Base-by-base conservation (phyloP, 1,139 yeast species). In the Magnusiomyces tetraspermus region DNA sequence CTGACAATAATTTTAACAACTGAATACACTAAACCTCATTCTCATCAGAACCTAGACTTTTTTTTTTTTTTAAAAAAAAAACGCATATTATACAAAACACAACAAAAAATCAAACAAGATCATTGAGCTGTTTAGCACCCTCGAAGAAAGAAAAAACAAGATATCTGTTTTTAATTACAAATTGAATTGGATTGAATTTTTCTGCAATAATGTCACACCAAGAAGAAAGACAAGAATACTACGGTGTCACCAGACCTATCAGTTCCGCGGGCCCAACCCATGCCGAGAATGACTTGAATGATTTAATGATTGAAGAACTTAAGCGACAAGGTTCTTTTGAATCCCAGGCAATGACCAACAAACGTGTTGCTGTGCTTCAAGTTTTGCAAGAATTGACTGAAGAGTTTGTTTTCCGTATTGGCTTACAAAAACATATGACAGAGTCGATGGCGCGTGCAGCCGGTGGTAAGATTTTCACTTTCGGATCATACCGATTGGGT, bases 391-490 rank as follows among this genome's bases (percentile, higher is more conserved):
- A 78, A 58, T 65, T 92, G 63, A 78, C 85, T 0, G 78, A 83
- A 61, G 87, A 85, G 58, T 90, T 92, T 69, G 98, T 92, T 1
- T 85, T 80, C 62, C 77, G 71, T 10, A 97, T 89, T 10, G 85
- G 95, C 1, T 75, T 78, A 58, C 79, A 76, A 55, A 87, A 85
- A 64, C 89, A 92, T 64, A 89, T 92, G 97, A 81, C 92, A 33
- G 97, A 92, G 57, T 96, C 97, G 3, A 89, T 92, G 96, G 96
- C 98, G 0, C 78, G 73, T 57, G 98, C 92, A 67, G 95, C 97
- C 0, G 98, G 98, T 41, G 98, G 98, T 19, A 94, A 94, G 68
- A 79, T 94, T 15, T 92, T 90, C 66, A 89, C 97, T 0, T 92
- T 79, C 69, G 99, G 99, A 0, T 90, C 97, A 0, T 92, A 90